A percentile compares a stretch with the other conserved stretches of the same genome.
These are phyloP conservation scores for Didymosphaeria variabile DNA, from an alignment of 2,329 filamentous ascomycete species.

Conservation along the genomic window DNA sequence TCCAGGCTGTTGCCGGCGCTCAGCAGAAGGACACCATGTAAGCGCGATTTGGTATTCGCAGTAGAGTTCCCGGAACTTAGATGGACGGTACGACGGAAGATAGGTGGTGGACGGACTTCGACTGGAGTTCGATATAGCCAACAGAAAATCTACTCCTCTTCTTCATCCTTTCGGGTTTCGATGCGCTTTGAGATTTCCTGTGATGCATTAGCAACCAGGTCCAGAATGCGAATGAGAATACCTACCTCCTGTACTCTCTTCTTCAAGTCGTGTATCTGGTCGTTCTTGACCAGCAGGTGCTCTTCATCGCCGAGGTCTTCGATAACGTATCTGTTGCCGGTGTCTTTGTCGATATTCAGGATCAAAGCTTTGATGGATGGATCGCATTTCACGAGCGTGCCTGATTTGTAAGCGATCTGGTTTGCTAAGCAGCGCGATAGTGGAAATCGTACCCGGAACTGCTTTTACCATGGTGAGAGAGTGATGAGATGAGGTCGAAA, in stretches of 20 bases:
- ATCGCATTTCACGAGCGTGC: slow-evolving; percentile 81
- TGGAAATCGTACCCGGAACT: slow-evolving; percentile 58
- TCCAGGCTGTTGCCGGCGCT: slow-evolving; percentile 48
- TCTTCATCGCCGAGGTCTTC: slow-evolving; percentile 78
- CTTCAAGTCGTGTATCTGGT: slow-evolving; percentile 75
- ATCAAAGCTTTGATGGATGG: slow-evolving; percentile 90
- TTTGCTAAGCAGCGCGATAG: background rate
- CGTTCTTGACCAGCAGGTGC: slow-evolving; percentile 77
- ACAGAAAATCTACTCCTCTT: slow-evolving; percentile 35
- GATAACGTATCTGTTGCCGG: slow-evolving; percentile 76
- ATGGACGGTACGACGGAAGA: background rate
- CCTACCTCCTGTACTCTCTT: slow-evolving; percentile 71
- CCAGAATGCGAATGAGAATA: background rate
- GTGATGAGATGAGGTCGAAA: slow-evolving; percentile 10
- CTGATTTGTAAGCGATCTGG: slow-evolving; percentile 46
- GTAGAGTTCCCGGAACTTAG: background rate
- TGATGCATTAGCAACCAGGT: slow-evolving; percentile 19
- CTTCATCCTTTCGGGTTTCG: slow-evolving; percentile 30
- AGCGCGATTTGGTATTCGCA: background rate
- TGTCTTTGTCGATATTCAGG: slow-evolving; percentile 74
- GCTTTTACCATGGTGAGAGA: slow-evolving; percentile 63
- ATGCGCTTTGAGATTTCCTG: slow-evolving; percentile 50
- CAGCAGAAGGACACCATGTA: slow-evolving; percentile 54
- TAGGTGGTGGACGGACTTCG: background rate
- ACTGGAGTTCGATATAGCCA: background rate